Evolutionary conservation across 2,329 filamentous ascomycete genomes (phyloP).

Genomic region (Myotisia sp.): DNA sequence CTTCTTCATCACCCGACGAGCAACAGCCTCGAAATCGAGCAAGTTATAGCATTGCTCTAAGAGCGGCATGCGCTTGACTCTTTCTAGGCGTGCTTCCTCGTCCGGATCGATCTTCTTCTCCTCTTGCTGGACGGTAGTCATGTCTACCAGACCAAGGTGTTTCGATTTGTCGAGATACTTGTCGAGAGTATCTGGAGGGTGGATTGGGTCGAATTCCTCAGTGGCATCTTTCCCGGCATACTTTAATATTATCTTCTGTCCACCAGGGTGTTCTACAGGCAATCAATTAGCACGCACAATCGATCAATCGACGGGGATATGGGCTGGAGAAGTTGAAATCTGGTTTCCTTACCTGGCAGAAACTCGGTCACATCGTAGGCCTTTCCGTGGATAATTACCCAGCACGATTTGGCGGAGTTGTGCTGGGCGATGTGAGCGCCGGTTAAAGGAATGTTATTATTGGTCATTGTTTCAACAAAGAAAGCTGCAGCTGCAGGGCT

Average conservation of each 20-base stretch:
- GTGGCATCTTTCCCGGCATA: conserved; percentile 93
- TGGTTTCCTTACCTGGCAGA: conserved; percentile 46
- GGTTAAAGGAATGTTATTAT: conserved; percentile 26
- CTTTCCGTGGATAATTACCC: conserved; percentile 80
- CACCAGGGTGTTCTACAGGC: conserved; percentile 64
- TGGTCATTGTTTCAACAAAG: conserved; percentile 8
- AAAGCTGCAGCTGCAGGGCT: background rate
- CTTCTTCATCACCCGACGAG: conserved; percentile 83
- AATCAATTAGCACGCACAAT: background rate
- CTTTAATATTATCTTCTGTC: conserved; percentile 85
- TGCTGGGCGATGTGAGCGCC: conserved; percentile 56
- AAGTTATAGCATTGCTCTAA: conserved; percentile 85
- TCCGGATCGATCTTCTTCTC: conserved; percentile 54
- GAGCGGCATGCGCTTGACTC: conserved; percentile 59
- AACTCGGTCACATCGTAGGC: conserved; percentile 86
- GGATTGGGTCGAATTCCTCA: conserved; percentile 79
- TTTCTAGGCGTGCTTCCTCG: conserved; percentile 59
- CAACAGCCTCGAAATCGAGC: conserved; percentile 90
- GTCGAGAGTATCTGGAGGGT: conserved; percentile 72
- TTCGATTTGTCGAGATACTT: conserved; percentile 71
- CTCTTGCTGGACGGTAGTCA: conserved; percentile 58
- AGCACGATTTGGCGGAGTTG: conserved; percentile 69
- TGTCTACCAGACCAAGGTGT: conserved; percentile 80
- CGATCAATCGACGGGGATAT: conserved; percentile 2
- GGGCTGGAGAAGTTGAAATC: background rate